Base-by-base conservation (phyloP, 2,329 filamentous ascomycete species). In the Calonectria hongkongensis region DNA sequence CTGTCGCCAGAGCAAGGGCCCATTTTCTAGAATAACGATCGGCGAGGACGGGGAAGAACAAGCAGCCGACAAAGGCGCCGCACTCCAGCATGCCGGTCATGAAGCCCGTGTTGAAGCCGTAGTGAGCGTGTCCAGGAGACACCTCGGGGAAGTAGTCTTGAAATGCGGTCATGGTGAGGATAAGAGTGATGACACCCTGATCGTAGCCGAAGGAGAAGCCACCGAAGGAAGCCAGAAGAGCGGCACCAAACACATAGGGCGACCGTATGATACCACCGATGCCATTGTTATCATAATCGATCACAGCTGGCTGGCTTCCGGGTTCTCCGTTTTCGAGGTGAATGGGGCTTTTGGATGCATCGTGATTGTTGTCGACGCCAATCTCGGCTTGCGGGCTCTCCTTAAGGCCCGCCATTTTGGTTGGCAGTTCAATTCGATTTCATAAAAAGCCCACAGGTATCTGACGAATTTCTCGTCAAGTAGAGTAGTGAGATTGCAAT, bases 121-220 rank as follows among this genome's bases (percentile, higher is more conserved):
- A 71, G 28, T 41, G 27, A 45, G 68, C 18, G 18, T 66, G 60
- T 9, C 68, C 68, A 0, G 51, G 73, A 0, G 78, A 80, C 5
- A 79, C 79, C 4, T 80, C 80, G 16, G 84, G 83, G 74, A 85
- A 87, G 2, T 74, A 75, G 0, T 79, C 67, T 25, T 86, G 82
- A 70, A 88, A 88, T 60, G 87, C 84, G 0, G 81, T 77, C 85
- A 88, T 87, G 16, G 85, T 83, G 12, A 86, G 82, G 72, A 87
- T 86, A 58, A 88, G 79, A 4, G 80, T 83, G 64, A 85, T 84
- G 30, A 84, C 78, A 65, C 82, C 77, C 66, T 83, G 75, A 47
- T 84, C 86, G 16, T 75, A 73, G 5, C 74, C 74, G 28, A 75
- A 74, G 25, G 74, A 75, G 41, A 75, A 75, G 7, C 74, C 74